phyloP scores from a whole-genome alignment of 1,139 yeast genomes.

The Blastobotrys proliferans region DNA sequence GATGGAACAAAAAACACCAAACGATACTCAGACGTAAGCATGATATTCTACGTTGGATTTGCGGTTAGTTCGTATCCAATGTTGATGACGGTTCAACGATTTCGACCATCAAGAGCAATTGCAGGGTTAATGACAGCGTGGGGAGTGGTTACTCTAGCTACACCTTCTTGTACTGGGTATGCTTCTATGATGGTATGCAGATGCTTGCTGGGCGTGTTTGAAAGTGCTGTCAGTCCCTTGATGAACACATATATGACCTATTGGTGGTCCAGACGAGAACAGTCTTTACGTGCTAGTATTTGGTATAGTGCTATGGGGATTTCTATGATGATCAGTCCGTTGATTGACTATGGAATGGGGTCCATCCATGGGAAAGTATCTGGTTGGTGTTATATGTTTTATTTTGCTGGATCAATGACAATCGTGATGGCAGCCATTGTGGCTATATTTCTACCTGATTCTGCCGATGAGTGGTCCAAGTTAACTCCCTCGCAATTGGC shows the following conservation, averaged over 20 bases:
- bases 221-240: conserved; percentile 15
- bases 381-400: no score
- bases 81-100: neutral
- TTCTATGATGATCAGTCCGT: conserved; percentile 7
- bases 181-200: conserved; percentile 14
- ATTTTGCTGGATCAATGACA: no score
- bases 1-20: neutral
- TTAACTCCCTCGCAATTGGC: neutral
- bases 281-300: conserved; percentile 10
- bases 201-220: conserved; percentile 15
- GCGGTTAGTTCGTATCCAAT: neutral
- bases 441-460: no score
- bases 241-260: conserved; percentile 15
- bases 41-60: neutral
- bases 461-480: neutral
- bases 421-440: no score
- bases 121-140: neutral
- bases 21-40: neutral
- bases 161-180: no score
- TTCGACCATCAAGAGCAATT: neutral
- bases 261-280: conserved; percentile 18
- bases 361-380: no score
- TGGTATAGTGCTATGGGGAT: conserved; percentile 12
- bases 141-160: no score
- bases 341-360: conserved; percentile 14